Conservation (phyloP, 2,329 filamentous ascomycete species). For the Ceratocystis papillata region DNA sequence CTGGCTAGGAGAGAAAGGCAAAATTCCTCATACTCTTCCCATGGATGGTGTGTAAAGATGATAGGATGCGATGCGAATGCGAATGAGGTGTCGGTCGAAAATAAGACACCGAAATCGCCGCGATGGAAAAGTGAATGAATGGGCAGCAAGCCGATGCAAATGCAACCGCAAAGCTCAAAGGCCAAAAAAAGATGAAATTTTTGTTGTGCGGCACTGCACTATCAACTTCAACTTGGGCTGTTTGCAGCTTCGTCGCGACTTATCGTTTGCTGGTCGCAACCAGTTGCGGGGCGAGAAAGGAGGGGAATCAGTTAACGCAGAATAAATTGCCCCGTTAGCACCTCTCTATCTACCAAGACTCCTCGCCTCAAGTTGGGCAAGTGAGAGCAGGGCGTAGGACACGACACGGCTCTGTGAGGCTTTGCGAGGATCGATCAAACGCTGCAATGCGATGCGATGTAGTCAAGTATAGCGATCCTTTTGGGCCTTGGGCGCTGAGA, state of each 20-base stretch:
- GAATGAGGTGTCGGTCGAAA: not conserved
- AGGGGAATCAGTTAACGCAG: too few relatives aligned
- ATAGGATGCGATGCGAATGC: too few relatives aligned
- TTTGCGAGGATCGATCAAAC: not conserved
- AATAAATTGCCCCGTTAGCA: too few relatives aligned
- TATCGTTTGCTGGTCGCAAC: too few relatives aligned
- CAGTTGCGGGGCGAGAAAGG: not conserved
- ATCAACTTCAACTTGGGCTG: too few relatives aligned
- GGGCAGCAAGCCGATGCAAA: not conserved
- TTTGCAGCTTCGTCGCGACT: too few relatives aligned
- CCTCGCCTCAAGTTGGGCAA: constrained; percentile 11
- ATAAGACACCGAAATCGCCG: constrained; percentile 2
- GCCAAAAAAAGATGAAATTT: not conserved
- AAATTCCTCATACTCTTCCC: not conserved
- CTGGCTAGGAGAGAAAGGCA: not conserved
- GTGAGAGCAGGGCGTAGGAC: constrained; percentile 13
- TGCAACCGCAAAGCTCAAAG: not conserved
- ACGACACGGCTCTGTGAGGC: not conserved
- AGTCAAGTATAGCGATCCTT: not conserved
- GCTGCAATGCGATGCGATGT: not conserved
- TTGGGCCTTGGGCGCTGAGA: not conserved
- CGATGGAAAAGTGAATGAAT: not conserved
- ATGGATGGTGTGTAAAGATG: too few relatives aligned
- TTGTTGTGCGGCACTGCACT: too few relatives aligned
- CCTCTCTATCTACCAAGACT: not conserved